phyloP scores from a whole-genome alignment of 2,329 filamentous ascomycete genomes.

The Biscogniauxia marginata region DNA sequence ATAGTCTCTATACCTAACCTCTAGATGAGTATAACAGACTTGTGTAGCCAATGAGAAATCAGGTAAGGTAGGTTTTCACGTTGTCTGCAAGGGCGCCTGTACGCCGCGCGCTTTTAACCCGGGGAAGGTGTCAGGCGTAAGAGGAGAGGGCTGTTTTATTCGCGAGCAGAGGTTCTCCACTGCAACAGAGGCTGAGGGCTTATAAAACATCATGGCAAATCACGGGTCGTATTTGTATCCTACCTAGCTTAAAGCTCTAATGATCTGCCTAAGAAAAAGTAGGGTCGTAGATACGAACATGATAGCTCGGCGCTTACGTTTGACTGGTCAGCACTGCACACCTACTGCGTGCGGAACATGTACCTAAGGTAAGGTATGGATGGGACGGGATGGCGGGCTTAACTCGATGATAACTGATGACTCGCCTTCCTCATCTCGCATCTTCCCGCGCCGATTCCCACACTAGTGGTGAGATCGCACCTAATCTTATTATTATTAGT shows the following conservation, averaged over 20 bases:
- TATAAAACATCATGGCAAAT: background rate
- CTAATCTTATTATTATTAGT: too few relatives aligned
- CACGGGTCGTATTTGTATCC: background rate
- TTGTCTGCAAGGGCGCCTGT: slow-evolving; percentile 1
- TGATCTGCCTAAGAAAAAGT: background rate
- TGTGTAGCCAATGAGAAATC: slow-evolving; percentile 12
- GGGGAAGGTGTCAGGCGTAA: background rate
- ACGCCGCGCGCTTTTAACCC: slow-evolving; percentile 17
- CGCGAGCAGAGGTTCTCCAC: slow-evolving; percentile 3
- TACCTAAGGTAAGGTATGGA: background rate
- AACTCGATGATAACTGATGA: background rate
- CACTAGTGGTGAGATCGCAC: background rate
- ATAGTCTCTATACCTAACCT: too few relatives aligned
- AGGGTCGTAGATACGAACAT: background rate
- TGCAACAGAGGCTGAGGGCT: background rate
- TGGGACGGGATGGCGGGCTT: background rate
- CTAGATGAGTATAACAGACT: too few relatives aligned
- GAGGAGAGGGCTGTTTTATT: slow-evolving; percentile 1
- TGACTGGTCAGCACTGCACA: background rate
- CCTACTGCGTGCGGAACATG: background rate
- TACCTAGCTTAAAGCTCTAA: background rate
- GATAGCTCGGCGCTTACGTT: slow-evolving; percentile 15
- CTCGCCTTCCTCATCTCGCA: slow-evolving; percentile 3
- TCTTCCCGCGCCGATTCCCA: slow-evolving; percentile 7
- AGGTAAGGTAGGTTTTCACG: slow-evolving; percentile 1